Evolutionary conservation across 2,329 filamentous ascomycete genomes (phyloP), one percentile per base, ranked within the genome.

Genomic region (Xylariaceae sp.): DNA sequence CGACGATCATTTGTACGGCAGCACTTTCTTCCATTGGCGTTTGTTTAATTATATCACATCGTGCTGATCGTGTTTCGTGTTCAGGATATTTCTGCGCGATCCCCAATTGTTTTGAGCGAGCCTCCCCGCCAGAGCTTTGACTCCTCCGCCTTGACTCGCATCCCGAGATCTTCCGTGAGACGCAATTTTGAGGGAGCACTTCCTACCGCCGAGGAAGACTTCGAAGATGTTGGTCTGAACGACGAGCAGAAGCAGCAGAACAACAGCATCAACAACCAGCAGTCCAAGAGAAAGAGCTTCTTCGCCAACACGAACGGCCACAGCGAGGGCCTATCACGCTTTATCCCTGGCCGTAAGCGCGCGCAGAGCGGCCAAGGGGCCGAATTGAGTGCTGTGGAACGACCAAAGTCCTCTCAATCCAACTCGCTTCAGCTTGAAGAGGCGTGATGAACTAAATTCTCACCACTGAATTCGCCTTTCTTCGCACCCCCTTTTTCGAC

Each of bases 181-280:
- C 80, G 78, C 58, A 80, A 79, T 54, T 83, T 86, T 66, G 82
- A 84, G 57, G 78, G 77, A 69, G 81, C 86, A 57, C 80, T 82
- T 34, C 80, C 84, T n/a, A 88, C 86, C 35, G 82, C 85, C 48
- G 90, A 94, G 68, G 90, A 95, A 69, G 80, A 79, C 11, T 97
- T 97, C 67, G 93, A 97, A 72, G 93, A 97, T 55, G 90, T 97
- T 7, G 91, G 91, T 3, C 77, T 97, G 51, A 85, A 87, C 60
- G 92, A 96, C 65, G 90, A 94, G 44, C 77, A 82, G 53, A 86
- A 86, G 67, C 82, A 83, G 62, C 75, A 30, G 23, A 30, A 30
- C 23, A 30, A 30, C 23, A 18, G 17, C 17, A 72, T 58, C 68
- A 74, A 51, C 67, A 69, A 7, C 76, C 81, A 30, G 23, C 23